phyloP scores from a whole-genome alignment of 2,329 filamentous ascomycete genomes.

The Fusarium sulawesiense region DNA sequence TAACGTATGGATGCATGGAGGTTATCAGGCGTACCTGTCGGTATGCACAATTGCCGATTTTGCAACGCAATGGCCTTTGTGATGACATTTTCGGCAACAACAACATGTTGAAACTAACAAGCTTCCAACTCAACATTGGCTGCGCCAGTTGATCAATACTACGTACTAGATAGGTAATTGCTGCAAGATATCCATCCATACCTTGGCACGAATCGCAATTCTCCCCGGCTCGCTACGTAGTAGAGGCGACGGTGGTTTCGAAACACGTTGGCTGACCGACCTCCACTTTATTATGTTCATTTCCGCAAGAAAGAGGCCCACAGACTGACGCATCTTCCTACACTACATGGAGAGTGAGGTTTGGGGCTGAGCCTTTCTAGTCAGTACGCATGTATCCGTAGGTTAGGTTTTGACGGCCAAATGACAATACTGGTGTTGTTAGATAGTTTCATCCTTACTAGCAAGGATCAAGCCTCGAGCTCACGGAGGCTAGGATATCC shows the following conservation, averaged over 20 bases:
- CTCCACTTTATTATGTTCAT: constrained; percentile 37
- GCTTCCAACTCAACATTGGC: background rate
- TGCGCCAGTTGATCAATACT: background rate
- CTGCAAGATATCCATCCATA: background rate
- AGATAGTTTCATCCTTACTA: constrained; percentile 10
- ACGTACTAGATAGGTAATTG: background rate
- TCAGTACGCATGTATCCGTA: background rate
- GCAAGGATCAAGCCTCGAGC: constrained; percentile 21
- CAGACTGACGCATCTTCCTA: constrained; percentile 34
- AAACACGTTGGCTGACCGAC: constrained; percentile 38
- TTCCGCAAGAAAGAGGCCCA: constrained; percentile 26
- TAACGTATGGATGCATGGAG: background rate
- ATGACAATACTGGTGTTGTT: constrained; percentile 7
- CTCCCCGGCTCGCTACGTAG: constrained; percentile 23
- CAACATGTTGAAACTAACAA: constrained; percentile 9
- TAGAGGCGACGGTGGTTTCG: constrained; percentile 42
- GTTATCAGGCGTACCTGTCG: constrained; percentile 1
- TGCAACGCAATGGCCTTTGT: constrained; percentile 9
- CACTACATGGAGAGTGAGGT: constrained; percentile 12
- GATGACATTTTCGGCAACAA: constrained; percentile 6
- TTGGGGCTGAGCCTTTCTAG: constrained; percentile 27
- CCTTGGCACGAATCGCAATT: constrained; percentile 13
- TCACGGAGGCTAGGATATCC: constrained; percentile 19
- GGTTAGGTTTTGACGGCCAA: background rate
- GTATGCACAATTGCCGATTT: background rate